Evolutionary conservation across 2,329 filamentous ascomycete genomes (phyloP), one percentile per base, ranked within the genome.

Genomic region (Ophiocordyceps camponoti-leonardi): DNA sequence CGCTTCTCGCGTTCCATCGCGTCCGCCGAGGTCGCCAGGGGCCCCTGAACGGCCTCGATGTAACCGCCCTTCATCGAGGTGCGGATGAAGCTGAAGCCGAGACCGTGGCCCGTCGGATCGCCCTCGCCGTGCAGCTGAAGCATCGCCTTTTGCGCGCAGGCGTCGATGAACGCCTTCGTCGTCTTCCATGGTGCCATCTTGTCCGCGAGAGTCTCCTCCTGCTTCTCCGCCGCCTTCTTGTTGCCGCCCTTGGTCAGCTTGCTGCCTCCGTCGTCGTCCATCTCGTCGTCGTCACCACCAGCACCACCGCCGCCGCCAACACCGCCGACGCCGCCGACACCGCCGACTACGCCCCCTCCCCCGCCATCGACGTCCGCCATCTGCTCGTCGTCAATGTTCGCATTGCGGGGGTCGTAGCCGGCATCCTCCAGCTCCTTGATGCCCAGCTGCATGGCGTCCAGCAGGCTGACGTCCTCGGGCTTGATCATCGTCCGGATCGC

Each of bases 11-110:
- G 83, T 56, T 86, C 83, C 49, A 88, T 85, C 56, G 86, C 88
- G 60, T 94, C 86, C 19, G 86, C 87, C 11, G 77, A 79, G 3
- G 77, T 80, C 8, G 77, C 74, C 37, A 76, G 63, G 3, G 77
- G 76, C 2, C 77, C 77, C 47, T 77, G 75, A 23, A 93, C 76
- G 19, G 87, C 83, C 57, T 88, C 86, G 62, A 95, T 75, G 49
- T 79, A 98, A 0, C 92, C 92, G 49, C 92, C 92, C 64, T 98
- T 98, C 92, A 98, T 98, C 1, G 86, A 94, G 0, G 88, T 95
- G 58, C 92, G 87, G 61, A 98, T 88, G 61, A 98, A 95, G 59
- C 86, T 95, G 67, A 96, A 94, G 2, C 86, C 92, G 48, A 95
- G 79, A 2, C 92, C 92, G 55, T 88, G 83, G 22, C 87, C 87